Evolutionary conservation across 768 basidiomycete species (phyloP), one percentile per base, ranked within the genome.

Genomic region (Tricholomella constricta): DNA sequence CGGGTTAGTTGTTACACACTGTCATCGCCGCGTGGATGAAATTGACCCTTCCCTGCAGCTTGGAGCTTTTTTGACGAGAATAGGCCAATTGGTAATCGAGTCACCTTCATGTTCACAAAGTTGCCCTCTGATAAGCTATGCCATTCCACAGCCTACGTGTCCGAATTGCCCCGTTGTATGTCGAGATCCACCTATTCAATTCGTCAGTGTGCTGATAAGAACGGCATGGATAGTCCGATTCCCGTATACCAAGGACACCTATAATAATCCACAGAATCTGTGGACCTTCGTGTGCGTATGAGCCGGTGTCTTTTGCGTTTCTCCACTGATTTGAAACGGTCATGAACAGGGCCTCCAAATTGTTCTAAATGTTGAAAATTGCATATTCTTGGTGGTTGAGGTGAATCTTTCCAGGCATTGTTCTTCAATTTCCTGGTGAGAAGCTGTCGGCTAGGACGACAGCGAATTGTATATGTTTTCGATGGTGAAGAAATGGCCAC

Each of bases 261-360:
- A 83, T 71, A 85, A 82, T 65, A 78, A 84, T 60, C 84, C 83
- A 0, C 79, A 83, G 48, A 80, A 77, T 52, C 65, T 85, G 11
- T 85, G 83, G 82, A 68, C 60, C 6, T 84, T 81, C 48, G 79
- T 80, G 82, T 82, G 69, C 49, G 76, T 72, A 22, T 36, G n/a
- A 14, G n/a, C 49, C 14, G 15, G 17, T 31, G n/a, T 26, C 44
- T 5, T 6, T 14, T 19, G 12, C n/a, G n/a, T n/a, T n/a, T n/a
- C n/a, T 2, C 15, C 9, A 8, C 11, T 32, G 15, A 44, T 50
- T 19, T n/a, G 17, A 27, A 32, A 29, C 38, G 4, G 47, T 20
- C 15, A 23, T 8, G 8, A 36, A 7, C 9, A 58, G 52, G 29
- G 56, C 29, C 19, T 50, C 52, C 9, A 50, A 58, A 35, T 43